Conservation (phyloP, 345 rosid genomes). For the Balakata baccata region DNA sequence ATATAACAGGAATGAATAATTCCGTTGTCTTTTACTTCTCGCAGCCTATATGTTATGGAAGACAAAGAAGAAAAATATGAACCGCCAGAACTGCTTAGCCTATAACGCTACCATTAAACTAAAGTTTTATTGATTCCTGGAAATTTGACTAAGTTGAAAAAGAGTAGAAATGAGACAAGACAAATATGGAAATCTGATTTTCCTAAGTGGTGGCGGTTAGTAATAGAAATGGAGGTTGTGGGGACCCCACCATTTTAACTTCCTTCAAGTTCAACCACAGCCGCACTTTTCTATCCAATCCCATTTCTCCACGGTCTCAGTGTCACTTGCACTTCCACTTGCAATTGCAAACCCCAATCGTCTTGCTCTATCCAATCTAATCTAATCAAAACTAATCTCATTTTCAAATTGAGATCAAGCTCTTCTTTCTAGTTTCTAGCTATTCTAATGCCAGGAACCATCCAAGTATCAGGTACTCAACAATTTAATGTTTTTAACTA, state of each 20-base stretch:
- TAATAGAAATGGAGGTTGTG: constrained; percentile 11
- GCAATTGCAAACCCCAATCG: neutral
- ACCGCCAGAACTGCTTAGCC: too few relatives aligned
- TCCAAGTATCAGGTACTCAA: constrained; percentile 73
- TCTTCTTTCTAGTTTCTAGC: neutral
- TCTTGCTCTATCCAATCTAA: neutral
- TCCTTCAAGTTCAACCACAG: constrained; percentile 47
- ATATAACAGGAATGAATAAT: too few relatives aligned
- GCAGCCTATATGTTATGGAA: too few relatives aligned
- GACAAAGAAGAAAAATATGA: too few relatives aligned
- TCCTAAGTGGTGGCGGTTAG: neutral
- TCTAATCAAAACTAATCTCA: constrained; percentile 8
- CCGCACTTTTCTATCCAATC: constrained; percentile 40
- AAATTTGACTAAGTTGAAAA: neutral
- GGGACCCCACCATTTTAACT: constrained; percentile 39
- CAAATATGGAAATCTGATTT: constrained; percentile 22
- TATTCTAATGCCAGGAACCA: constrained; percentile 78
- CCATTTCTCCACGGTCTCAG: constrained; percentile 1
- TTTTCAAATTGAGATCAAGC: constrained; percentile 3
- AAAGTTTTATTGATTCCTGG: too few relatives aligned
- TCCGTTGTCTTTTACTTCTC: too few relatives aligned
- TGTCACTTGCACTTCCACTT: neutral
- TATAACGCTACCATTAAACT: too few relatives aligned
- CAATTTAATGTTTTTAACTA: constrained; percentile 10
- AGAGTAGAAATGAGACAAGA: constrained; percentile 12